phyloP scores from a whole-genome alignment of 495 filamentous ascomycete species.

The Hyphodiscus hymeniophilus region DNA sequence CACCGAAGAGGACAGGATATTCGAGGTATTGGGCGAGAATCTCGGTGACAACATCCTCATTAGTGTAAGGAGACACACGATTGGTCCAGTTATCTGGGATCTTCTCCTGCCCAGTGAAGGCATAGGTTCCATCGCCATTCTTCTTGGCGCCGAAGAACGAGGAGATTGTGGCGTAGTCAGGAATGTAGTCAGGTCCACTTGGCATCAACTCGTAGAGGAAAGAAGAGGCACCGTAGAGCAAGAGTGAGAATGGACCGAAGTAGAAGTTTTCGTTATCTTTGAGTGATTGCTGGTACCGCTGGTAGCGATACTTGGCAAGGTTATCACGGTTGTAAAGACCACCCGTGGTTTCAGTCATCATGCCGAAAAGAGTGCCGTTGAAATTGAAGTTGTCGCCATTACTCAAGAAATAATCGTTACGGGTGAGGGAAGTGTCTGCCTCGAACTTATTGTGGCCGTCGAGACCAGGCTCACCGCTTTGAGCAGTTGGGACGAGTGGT shows the following conservation, averaged over 20 bases:
- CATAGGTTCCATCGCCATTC: slow-evolving; percentile 23
- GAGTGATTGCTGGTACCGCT: slow-evolving; percentile 29
- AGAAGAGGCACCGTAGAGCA: slow-evolving; percentile 31
- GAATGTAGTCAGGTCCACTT: slow-evolving; percentile 18
- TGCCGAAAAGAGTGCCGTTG: slow-evolving; percentile 32
- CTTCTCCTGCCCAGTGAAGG: no score
- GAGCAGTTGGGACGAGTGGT: slow-evolving; percentile 28
- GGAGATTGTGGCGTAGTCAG: slow-evolving; percentile 28
- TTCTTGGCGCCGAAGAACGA: slow-evolving; percentile 31
- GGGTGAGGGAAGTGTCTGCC: slow-evolving; percentile 31
- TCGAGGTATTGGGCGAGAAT: no score
- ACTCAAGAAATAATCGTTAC: slow-evolving; percentile 32
- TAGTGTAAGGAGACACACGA: no score
- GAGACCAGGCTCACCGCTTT: no score
- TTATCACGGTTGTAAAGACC: slow-evolving; percentile 25
- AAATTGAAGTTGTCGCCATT: slow-evolving; percentile 31
- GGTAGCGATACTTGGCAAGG: slow-evolving; percentile 26
- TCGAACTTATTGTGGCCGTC: slow-evolving; percentile 40
- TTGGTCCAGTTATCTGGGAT: no score
- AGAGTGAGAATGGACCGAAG: slow-evolving; percentile 27
- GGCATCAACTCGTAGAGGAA: slow-evolving; percentile 37
- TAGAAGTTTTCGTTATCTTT: slow-evolving; percentile 28
- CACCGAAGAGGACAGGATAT: no score
- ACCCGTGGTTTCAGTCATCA: slow-evolving; percentile 26
- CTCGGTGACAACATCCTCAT: no score